Conservation (phyloP, 257 asterid genomes). For the Galeopsis tetrahit region DNA sequence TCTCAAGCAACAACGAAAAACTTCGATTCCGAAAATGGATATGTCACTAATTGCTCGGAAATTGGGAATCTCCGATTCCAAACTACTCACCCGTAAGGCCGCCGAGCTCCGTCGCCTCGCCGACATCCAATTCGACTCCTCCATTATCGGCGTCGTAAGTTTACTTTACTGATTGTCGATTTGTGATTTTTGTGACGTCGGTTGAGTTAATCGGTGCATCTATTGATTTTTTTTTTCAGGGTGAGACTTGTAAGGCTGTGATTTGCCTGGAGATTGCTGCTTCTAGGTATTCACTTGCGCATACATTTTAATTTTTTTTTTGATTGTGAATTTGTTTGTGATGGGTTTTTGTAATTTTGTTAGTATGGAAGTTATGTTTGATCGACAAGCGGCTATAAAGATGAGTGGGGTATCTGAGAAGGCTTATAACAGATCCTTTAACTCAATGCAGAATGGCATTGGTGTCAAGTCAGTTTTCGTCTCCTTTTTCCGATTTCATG, state of each 20-base stretch:
- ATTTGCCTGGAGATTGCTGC: constrained; percentile 93
- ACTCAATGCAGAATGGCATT: constrained; percentile 89
- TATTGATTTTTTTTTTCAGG: constrained; percentile 50
- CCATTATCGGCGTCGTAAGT: constrained; percentile 83
- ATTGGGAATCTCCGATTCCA: constrained; percentile 67
- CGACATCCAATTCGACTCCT: constrained; percentile 85
- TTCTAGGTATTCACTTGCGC: constrained; percentile 48
- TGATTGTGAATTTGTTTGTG: neutral
- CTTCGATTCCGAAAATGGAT: constrained; percentile 52
- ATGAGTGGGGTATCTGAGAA: constrained; percentile 89
- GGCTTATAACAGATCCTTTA: constrained; percentile 88
- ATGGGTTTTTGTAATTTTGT: constrained; percentile 11
- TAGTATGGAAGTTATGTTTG: constrained; percentile 80
- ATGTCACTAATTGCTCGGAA: constrained; percentile 67
- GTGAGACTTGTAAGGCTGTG: constrained; percentile 96
- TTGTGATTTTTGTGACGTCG: neutral
- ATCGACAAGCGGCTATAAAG: constrained; percentile 72
- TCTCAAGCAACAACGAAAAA: neutral
- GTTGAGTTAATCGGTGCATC: neutral
- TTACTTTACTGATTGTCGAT: neutral
- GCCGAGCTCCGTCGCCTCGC: constrained; percentile 97
- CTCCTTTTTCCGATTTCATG: neutral
- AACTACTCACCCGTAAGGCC: constrained; percentile 69
- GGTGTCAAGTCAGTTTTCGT: constrained; percentile 71
- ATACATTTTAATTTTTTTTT: neutral